Evolutionary conservation across 257 asterid genomes (phyloP), one percentile per base, ranked within the genome.

Genomic region (Schizonepeta tenuifolia): DNA sequence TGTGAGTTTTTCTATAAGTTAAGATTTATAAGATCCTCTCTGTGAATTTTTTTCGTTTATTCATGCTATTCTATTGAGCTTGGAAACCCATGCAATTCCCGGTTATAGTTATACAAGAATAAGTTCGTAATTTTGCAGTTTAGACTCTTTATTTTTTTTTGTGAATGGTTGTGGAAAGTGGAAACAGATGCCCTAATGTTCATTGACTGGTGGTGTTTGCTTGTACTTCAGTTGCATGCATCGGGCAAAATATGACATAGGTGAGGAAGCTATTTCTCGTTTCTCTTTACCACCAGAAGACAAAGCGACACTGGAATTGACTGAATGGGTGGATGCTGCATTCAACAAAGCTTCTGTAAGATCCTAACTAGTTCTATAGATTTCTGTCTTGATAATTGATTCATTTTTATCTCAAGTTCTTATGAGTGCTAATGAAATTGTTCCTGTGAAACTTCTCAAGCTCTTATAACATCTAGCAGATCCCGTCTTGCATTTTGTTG

Each of bases 311-410:
- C 78, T 94, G 65, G 95, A 84, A 75, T 83, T 94, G 77, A 89
- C 96, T 62, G 95, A 91, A 78, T 94, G 99, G 99, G 97, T 94
- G 77, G 96, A 91, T 79, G 82, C 88, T n/a, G 92, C 98, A 86
- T 88, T 88, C 75, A 81, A 72, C 70, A 85, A 79, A 86, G 88
- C 91, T 81, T 89, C 97, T 76, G 99, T 94, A 94, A 67, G 96
- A 74, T 76, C 83, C 81, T 80, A 67, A 83, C 81, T 63, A 14
- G 10, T 53, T 50, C 68, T 77, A 38, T 22, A 60, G 63, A 75
- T 54, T 51, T 69, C 41, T 72, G 59, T 62, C 68, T 65, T 35
- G 43, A 49, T 51, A 62, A 57, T 22, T 38, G 65, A 38, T 70
- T 33, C 41, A 53, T 36, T 36, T 57, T 59, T 50, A 53, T 54